Evolutionary conservation across 2,329 filamentous ascomycete genomes (phyloP).

Genomic region (Fusarium sp.): DNA sequence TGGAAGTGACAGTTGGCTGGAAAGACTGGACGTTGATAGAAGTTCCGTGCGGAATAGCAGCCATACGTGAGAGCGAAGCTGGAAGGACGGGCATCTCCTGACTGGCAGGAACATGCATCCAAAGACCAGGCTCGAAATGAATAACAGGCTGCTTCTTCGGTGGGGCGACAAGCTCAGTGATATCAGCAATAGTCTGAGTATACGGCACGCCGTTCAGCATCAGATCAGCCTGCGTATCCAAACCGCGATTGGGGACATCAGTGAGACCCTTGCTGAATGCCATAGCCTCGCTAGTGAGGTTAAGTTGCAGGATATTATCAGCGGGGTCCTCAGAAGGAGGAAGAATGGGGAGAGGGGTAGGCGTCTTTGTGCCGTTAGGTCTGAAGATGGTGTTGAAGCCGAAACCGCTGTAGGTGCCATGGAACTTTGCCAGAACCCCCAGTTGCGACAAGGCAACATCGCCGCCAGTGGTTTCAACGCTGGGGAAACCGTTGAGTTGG

Average conservation of each 20-base stretch:
- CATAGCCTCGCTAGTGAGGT: slow-evolving; percentile 53
- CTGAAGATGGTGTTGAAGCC: slow-evolving; percentile 57
- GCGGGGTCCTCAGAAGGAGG: slow-evolving; percentile 23
- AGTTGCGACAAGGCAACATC: slow-evolving; percentile 22
- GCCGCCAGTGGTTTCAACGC: slow-evolving; percentile 10
- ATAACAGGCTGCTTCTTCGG: slow-evolving; percentile 48
- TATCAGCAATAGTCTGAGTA: slow-evolving; percentile 51
- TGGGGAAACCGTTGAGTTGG: slow-evolving; percentile 12
- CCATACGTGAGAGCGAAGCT: slow-evolving; percentile 53
- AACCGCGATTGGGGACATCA: slow-evolving; percentile 54
- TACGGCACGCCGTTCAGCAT: slow-evolving; percentile 53
- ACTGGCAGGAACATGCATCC: slow-evolving; percentile 53
- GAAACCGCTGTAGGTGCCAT: slow-evolving; percentile 48
- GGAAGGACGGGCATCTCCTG: slow-evolving; percentile 35
- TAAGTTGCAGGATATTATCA: slow-evolving; percentile 54
- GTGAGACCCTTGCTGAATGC: slow-evolving; percentile 50
- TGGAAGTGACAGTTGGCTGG: slow-evolving; percentile 25
- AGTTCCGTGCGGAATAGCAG: slow-evolving; percentile 57
- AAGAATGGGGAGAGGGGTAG: slow-evolving; percentile 27
- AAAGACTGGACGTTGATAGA: slow-evolving; percentile 57
- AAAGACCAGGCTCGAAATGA: slow-evolving; percentile 57
- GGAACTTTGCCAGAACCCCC: slow-evolving; percentile 45
- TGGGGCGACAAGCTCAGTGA: slow-evolving; percentile 42
- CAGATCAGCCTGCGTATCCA: slow-evolving; percentile 50
- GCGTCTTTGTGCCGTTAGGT: slow-evolving; percentile 45